Conservation (phyloP, 73 alveolate species). For the Paramecium primaurelia region DNA sequence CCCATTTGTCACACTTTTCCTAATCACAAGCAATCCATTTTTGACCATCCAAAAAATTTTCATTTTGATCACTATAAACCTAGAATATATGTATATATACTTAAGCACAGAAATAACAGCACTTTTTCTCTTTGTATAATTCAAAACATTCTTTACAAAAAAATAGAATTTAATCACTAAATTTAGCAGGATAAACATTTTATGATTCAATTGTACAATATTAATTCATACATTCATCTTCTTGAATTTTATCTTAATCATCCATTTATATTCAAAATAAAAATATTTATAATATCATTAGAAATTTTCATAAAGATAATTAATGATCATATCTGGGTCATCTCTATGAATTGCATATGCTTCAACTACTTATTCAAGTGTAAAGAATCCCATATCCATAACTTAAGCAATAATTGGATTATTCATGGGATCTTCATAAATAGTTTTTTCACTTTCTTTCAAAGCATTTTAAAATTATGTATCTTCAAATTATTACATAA, state of each 20-base stretch:
- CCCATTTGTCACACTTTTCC: slow-evolving; percentile 17
- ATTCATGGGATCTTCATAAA: slow-evolving; percentile 57
- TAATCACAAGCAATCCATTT: slow-evolving; percentile 29
- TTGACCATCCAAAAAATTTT: slow-evolving; percentile 14
- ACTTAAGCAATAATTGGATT: slow-evolving; percentile 56
- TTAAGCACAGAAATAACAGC: slow-evolving; percentile 49
- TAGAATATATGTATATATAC: background rate
- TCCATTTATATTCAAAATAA: slow-evolving; percentile 20
- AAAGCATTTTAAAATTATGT: slow-evolving; percentile 66
- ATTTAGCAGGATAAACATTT: background rate
- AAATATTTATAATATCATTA: slow-evolving; percentile 37
- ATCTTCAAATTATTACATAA: slow-evolving; percentile 59
- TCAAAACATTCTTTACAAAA: slow-evolving; percentile 31
- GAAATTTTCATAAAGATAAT: slow-evolving; percentile 77
- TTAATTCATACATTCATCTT: slow-evolving; percentile 47
- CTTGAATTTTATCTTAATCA: slow-evolving; percentile 24
- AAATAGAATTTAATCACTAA: slow-evolving; percentile 6
- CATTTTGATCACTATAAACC: slow-evolving; percentile 39
- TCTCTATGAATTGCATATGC: slow-evolving; percentile 90
- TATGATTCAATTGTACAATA: background rate
- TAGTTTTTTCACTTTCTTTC: slow-evolving; percentile 31
- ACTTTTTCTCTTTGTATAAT: background rate
- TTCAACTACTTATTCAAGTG: slow-evolving; percentile 89
- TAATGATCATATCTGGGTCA: slow-evolving; percentile 87
- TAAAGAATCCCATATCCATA: slow-evolving; percentile 67